Evolutionary conservation across 352 stramenopile genomes (phyloP).

Genomic region (Thalassiosira mediterranea): DNA sequence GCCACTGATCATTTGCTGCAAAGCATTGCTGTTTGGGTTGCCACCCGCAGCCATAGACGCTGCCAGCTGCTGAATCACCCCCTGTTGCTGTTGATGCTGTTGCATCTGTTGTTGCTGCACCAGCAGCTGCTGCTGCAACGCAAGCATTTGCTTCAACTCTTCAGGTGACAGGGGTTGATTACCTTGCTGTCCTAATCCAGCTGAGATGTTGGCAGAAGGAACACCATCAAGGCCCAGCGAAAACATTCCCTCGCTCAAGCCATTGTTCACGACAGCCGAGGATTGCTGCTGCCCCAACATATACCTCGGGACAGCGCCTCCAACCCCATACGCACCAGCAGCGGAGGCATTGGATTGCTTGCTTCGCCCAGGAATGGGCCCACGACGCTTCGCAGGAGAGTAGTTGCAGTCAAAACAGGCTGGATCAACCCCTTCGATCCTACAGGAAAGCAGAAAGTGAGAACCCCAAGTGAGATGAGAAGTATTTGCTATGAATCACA

Average conservation of each 20-base stretch:
- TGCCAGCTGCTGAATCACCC: constrained; percentile 37
- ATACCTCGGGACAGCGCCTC: background rate
- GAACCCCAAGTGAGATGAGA: background rate
- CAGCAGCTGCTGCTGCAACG: constrained; percentile 38
- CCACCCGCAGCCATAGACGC: constrained; percentile 8
- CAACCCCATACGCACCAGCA: background rate
- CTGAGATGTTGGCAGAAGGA: no score
- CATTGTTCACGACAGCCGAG: background rate
- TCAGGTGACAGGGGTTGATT: constrained; percentile 15
- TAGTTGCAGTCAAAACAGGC: constrained; percentile 73
- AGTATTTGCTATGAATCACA: no score
- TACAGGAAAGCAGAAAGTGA: constrained; percentile 16
- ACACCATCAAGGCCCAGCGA: background rate
- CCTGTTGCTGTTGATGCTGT: constrained; percentile 39
- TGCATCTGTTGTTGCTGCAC: constrained; percentile 37
- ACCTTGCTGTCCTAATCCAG: constrained; percentile 8
- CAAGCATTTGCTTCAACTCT: constrained; percentile 35
- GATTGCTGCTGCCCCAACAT: background rate
- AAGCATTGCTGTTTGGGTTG: constrained; percentile 48
- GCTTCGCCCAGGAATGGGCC: constrained; percentile 69
- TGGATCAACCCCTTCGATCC: constrained; percentile 65
- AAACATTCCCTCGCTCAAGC: background rate
- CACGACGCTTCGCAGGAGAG: constrained; percentile 75
- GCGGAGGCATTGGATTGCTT: background rate
- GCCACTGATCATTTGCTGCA: constrained; percentile 52